Conservation (phyloP, 129 eudicot species). For the Centrapalus pauciflorus region DNA sequence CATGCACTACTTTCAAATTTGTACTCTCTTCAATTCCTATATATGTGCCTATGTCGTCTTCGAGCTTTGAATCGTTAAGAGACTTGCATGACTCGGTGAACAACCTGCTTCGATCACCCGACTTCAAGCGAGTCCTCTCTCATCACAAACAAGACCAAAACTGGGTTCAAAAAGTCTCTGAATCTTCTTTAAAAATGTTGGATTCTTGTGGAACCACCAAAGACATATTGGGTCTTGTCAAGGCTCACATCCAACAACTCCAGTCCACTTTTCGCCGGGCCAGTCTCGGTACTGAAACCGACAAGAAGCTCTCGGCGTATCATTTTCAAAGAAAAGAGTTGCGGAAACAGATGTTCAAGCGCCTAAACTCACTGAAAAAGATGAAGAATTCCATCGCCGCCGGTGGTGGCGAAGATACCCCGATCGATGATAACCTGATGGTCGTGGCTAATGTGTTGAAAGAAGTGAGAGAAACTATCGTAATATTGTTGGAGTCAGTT, state of each 20-base stretch:
- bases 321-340: constrained; percentile 51
- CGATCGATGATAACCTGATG: constrained; percentile 37
- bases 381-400: constrained; percentile 20
- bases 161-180: constrained; percentile 56
- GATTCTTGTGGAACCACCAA: constrained; percentile 68
- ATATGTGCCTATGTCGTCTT: constrained; percentile 29
- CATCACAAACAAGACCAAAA: constrained; percentile 35
- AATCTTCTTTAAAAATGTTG: constrained; percentile 62
- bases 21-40: neutral
- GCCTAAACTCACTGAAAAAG: constrained; percentile 46
- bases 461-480: constrained; percentile 56
- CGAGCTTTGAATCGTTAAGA: constrained; percentile 45
- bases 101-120: constrained; percentile 55
- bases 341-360: constrained; percentile 52
- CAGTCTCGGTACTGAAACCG: constrained; percentile 31
- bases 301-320: constrained; percentile 40
- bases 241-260: constrained; percentile 70
- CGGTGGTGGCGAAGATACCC: constrained; percentile 22
- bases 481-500: constrained; percentile 52
- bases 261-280: constrained; percentile 53
- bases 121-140: constrained; percentile 34
- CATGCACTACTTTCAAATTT: neutral
- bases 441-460: constrained; percentile 54
- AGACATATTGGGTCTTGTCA: constrained; percentile 52
- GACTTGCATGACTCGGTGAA: constrained; percentile 76